phyloP scores from a whole-genome alignment of 2,329 filamentous ascomycete genomes.

The Drechslerella dactyloides region DNA sequence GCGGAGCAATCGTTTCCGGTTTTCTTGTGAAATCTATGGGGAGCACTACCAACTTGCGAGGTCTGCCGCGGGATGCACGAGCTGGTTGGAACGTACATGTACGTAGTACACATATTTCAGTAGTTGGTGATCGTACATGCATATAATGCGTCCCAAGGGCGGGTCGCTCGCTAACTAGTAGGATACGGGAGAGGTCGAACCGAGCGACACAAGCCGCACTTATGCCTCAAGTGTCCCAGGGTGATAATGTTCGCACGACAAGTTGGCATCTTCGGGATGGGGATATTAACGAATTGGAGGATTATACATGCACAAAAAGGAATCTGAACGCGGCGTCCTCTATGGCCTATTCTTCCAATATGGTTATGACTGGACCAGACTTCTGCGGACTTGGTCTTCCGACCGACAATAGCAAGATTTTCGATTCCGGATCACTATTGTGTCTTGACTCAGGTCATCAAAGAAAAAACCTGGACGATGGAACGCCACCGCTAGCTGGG shows the following conservation, averaged over 20 bases:
- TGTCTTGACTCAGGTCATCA: constrained; percentile 1
- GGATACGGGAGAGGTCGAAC: not conserved
- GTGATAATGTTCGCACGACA: not conserved
- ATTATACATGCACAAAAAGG: not conserved
- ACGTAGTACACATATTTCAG: not conserved
- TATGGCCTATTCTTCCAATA: not conserved
- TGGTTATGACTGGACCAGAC: not conserved
- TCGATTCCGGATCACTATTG: too few species aligned
- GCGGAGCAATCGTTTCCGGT: constrained; percentile 18
- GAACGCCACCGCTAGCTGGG: constrained; percentile 6
- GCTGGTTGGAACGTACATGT: too few species aligned
- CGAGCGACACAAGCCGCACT: not conserved
- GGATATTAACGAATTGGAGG: not conserved
- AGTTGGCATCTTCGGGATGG: not conserved
- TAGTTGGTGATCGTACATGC: not conserved
- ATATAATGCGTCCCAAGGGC: not conserved
- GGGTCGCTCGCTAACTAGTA: not conserved
- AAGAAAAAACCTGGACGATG: constrained; percentile 14
- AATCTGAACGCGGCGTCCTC: not conserved
- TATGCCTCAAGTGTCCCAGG: not conserved
- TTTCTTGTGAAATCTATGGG: constrained; percentile 29
- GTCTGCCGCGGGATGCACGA: constrained; percentile 14
- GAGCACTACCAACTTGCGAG: not conserved
- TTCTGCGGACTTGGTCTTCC: not conserved
- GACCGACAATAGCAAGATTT: too few species aligned